These are phyloP conservation scores for Neurospora sp. DNA, from an alignment of 495 filamentous ascomycete genomes.

Conservation along the genomic window DNA sequence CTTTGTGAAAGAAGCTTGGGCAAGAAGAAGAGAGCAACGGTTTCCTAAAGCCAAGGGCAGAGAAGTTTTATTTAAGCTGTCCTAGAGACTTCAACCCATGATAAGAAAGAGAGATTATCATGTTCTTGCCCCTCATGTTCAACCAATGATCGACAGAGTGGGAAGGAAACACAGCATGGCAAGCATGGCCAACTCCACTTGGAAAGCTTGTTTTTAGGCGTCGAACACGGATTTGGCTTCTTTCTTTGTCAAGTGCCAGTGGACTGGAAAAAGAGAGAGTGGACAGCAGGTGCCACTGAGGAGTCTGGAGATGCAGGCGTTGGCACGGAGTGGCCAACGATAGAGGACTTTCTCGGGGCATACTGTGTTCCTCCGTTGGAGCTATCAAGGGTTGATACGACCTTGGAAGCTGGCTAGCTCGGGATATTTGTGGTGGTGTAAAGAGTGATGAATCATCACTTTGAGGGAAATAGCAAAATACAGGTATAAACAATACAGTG, in stretches of 20 bases:
- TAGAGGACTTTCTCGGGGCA: background rate
- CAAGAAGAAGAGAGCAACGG: background rate
- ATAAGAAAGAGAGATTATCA: background rate
- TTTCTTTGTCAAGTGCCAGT: background rate
- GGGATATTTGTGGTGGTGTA: background rate
- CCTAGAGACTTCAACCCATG: background rate
- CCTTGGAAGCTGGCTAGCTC: background rate
- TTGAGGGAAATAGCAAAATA: background rate
- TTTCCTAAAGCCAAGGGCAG: background rate
- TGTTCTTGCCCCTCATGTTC: background rate
- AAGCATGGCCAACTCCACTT: background rate
- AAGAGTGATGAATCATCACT: background rate
- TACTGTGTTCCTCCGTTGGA: background rate
- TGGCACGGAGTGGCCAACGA: background rate
- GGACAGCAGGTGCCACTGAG: background rate
- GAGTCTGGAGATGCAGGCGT: background rate
- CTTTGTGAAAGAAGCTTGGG: background rate
- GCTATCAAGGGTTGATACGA: background rate
- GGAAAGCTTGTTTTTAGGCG: background rate
- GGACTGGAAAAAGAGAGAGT: background rate
- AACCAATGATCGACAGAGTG: background rate
- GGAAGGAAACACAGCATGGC: background rate
- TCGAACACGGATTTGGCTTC: background rate
- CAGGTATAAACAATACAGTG: background rate
- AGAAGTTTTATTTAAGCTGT: background rate